Evolutionary conservation across 441 rosid genomes (phyloP), one percentile per base, ranked within the genome.

Genomic region (Flueggea neowawraea): DNA sequence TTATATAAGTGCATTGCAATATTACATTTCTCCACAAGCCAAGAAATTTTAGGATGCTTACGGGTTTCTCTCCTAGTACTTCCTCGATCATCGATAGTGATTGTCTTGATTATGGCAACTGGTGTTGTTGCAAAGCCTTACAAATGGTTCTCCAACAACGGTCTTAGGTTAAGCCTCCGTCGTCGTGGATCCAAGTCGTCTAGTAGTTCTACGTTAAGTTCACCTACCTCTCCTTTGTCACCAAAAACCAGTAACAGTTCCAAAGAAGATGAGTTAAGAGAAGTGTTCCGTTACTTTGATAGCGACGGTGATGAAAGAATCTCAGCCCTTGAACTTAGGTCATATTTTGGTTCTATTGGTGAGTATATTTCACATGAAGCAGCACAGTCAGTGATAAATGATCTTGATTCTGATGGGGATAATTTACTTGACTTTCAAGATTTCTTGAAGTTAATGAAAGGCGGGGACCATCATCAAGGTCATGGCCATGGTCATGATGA

Each of bases 301-400:
- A 44, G 70, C 0, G 74, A 90, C 39, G 81, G 88, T 0, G 95
- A 90, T 51, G 95, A 90, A 0, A 87, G 80, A 73, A 84, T 90
- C 61, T 80, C 95, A 12, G 81, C 90, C 45, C 67, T 70, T 9
- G 95, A 88, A 70, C 87, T 90, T 16, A 73, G 83, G 60, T 66
- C 78, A 1, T 86, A 80, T 71, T 91, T 91, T 36, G 84, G 76
- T 0, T 89, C 96, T 2, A 66, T 87, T 22, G 98, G 96, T 11
- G 98, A 91, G 73, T 67, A 78, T 76, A 73, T 91, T 69, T 75
- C 97, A 6, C 70, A 75, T 15, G 82, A 82, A 43, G 80, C 73
- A 28, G 96, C 88, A 52, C 75, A 77, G 61, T 64, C 73, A 1
- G 90, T 77, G 33, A 85, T 91, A 36, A 60, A 67, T 44, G 88